Evolutionary conservation across 768 basidiomycete genomes (phyloP).

Genomic region (Austroboletus eburneus): DNA sequence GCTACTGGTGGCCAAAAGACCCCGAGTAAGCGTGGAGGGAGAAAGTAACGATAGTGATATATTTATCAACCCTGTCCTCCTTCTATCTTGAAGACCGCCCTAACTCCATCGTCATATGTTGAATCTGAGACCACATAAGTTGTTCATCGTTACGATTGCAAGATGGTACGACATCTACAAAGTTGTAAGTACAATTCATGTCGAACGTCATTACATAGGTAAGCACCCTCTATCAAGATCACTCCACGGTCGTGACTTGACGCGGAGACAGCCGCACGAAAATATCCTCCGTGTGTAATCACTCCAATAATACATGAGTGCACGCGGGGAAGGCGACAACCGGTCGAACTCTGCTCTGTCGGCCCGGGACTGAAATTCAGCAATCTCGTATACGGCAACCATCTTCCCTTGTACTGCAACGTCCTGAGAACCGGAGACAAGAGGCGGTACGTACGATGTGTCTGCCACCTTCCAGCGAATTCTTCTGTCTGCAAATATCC

Average conservation of each 20-base stretch:
- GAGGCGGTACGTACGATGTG: constrained; percentile 12
- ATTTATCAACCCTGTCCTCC: no score
- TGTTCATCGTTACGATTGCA: no score
- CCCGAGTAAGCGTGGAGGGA: constrained; percentile 28
- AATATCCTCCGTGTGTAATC: constrained; percentile 19
- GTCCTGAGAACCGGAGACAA: neutral
- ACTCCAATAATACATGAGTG: constrained; percentile 13
- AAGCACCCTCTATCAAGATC: no score
- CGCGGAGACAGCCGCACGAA: constrained; percentile 7
- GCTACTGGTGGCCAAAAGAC: constrained; percentile 17
- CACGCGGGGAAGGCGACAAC: constrained; percentile 9
- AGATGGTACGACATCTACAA: no score
- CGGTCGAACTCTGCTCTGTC: neutral
- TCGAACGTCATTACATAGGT: no score
- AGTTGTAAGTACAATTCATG: no score
- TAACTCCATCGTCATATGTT: no score
- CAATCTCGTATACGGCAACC: constrained; percentile 22
- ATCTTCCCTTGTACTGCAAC: constrained; percentile 21
- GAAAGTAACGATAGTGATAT: constrained; percentile 12
- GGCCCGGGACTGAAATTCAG: constrained; percentile 19
- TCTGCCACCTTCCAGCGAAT: constrained; percentile 13
- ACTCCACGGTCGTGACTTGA: no score
- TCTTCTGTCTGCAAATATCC: constrained; percentile 12
- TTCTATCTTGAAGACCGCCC: no score
- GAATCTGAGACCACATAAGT: no score